phyloP scores from a whole-genome alignment of 257 asterid species.

The Penstemon barbatus region DNA sequence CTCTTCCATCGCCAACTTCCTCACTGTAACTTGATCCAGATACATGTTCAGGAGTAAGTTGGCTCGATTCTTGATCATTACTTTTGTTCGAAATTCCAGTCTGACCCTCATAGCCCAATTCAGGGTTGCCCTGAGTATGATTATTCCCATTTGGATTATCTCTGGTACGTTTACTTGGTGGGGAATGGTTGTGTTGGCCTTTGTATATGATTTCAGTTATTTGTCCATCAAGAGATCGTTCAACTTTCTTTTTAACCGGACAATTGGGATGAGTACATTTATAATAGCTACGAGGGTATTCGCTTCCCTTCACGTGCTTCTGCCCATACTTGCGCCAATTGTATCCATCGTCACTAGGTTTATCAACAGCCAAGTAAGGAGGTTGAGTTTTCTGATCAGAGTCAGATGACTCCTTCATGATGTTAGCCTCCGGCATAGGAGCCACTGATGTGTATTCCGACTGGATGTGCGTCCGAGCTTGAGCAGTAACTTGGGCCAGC shows the following conservation, averaged over 20 bases:
- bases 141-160: constrained; percentile 21
- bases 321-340: constrained; percentile 77
- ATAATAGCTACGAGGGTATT: constrained; percentile 69
- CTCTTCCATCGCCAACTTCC: constrained; percentile 59
- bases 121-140: constrained; percentile 38
- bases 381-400: constrained; percentile 51
- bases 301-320: constrained; percentile 70
- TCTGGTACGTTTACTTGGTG: constrained; percentile 51
- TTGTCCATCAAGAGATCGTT: constrained; percentile 63
- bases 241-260: constrained; percentile 81
- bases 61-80: constrained; percentile 69
- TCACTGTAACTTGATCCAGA: constrained; percentile 80
- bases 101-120: constrained; percentile 42
- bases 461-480: constrained; percentile 39
- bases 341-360: constrained; percentile 65
- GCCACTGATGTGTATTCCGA: constrained; percentile 35
- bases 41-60: constrained; percentile 54
- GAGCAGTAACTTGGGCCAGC: constrained; percentile 49
- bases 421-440: constrained; percentile 34
- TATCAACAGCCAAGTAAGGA: constrained; percentile 43
- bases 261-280: constrained; percentile 68
- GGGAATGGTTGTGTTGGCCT: constrained; percentile 80
- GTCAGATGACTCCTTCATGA: constrained; percentile 39
- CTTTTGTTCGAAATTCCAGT: constrained; percentile 36
- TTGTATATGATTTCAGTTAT: constrained; percentile 70